phyloP scores from a whole-genome alignment of 148 eudicot genomes.

The Talinum fruticosum region DNA sequence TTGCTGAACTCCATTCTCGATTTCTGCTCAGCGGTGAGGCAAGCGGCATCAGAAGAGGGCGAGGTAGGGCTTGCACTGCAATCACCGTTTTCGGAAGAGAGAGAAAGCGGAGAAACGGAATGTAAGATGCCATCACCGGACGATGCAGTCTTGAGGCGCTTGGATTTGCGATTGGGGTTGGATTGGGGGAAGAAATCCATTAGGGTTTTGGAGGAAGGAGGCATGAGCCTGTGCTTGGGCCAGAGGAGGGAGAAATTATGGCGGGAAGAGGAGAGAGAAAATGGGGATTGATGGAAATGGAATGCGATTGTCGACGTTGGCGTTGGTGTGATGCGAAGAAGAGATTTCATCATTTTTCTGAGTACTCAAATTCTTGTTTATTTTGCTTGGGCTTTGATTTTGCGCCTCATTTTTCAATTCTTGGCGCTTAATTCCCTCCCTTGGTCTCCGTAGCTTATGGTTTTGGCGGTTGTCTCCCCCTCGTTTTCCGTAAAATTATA shows the following conservation, averaged over 20 bases:
- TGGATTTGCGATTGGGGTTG: constrained; percentile 37
- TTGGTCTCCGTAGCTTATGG: neutral
- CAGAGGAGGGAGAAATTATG: constrained; percentile 21
- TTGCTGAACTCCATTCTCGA: constrained; percentile 53
- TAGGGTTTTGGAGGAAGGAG: constrained; percentile 57
- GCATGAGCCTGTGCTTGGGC: constrained; percentile 4
- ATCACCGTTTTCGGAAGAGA: constrained; percentile 6
- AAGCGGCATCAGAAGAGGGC: constrained; percentile 10
- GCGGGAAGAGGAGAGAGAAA: constrained; percentile 21
- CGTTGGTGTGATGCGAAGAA: neutral
- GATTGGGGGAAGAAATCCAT: constrained; percentile 58
- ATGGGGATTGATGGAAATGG: constrained; percentile 4
- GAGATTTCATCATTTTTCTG: neutral
- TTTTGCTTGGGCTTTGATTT: neutral
- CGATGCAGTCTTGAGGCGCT: constrained; percentile 50
- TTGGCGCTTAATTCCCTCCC: neutral
- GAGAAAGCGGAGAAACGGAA: neutral
- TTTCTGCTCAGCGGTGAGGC: constrained; percentile 50
- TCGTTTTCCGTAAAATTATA: no score
- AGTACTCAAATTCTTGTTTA: neutral
- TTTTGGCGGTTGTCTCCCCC: neutral
- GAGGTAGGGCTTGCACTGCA: constrained; percentile 2
- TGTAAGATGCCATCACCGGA: neutral
- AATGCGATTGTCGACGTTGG: neutral
- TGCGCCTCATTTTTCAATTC: neutral